Evolutionary conservation across 108 stramenopile species (phyloP).

Genomic region (Nitzschia sp.): DNA sequence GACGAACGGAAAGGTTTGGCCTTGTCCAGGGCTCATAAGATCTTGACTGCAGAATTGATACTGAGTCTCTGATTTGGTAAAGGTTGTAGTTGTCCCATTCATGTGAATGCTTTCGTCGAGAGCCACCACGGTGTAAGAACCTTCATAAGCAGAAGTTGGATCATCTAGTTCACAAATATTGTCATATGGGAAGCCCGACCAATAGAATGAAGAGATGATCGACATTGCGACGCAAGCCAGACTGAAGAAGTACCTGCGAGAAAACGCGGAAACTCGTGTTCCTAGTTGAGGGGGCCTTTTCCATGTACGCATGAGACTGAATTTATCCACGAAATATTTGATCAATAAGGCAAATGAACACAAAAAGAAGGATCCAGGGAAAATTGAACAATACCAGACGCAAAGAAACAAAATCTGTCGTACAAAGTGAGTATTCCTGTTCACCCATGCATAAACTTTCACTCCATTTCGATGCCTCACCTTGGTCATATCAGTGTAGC

Average conservation of each 20-base stretch:
- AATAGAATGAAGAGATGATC: conserved; percentile 71
- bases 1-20: conserved; percentile 48
- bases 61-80: conserved; percentile 1
- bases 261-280: conserved; percentile 62
- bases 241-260: conserved; percentile 72
- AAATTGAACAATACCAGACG: conserved; percentile 81
- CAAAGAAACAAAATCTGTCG: conserved; percentile 59
- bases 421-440: no score
- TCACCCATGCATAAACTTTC: no score
- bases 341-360: conserved; percentile 68
- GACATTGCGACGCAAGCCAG: conserved; percentile 65
- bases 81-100: conserved; percentile 1
- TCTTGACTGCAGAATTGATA: conserved; percentile 48
- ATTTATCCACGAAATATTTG: conserved; percentile 74
- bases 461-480: background rate
- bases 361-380: conserved; percentile 72
- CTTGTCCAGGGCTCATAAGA: conserved; percentile 18
- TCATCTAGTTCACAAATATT: conserved; percentile 59
- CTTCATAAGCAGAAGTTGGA: conserved; percentile 9
- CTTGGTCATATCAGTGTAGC: conserved; percentile 66
- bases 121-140: background rate
- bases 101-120: background rate
- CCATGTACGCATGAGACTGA: conserved; percentile 77
- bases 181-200: conserved; percentile 85
- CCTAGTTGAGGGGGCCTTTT: conserved; percentile 70